Conservation (phyloP, 495 filamentous ascomycete species). For the Glonium stellatum region DNA sequence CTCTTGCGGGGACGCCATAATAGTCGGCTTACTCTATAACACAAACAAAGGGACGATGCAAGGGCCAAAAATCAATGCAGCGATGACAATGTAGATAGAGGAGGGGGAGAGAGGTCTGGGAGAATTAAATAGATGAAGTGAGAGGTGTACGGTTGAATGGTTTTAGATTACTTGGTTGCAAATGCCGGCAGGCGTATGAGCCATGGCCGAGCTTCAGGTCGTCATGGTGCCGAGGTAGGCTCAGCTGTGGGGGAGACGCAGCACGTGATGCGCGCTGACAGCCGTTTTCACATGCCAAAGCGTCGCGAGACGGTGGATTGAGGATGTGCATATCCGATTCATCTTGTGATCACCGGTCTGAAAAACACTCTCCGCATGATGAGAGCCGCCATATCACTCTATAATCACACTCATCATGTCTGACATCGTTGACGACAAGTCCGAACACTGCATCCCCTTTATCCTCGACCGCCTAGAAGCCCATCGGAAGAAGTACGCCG, state of each 20-base stretch:
- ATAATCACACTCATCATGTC: constrained; percentile 15
- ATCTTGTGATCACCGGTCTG: constrained; percentile 1
- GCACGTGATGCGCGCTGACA: neutral
- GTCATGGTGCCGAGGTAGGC: no score
- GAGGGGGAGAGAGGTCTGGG: neutral
- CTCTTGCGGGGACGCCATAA: constrained; percentile 33
- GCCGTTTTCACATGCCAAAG: neutral
- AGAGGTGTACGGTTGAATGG: neutral
- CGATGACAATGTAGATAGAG: neutral
- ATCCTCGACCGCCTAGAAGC: constrained; percentile 58
- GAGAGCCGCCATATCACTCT: neutral
- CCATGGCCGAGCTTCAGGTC: no score
- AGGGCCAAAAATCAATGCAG: neutral
- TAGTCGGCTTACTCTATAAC: neutral
- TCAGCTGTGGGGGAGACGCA: neutral
- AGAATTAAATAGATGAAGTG: neutral
- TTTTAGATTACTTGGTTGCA: neutral
- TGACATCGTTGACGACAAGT: constrained; percentile 76
- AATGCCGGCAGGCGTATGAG: no score
- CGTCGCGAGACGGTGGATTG: neutral
- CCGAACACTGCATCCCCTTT: constrained; percentile 79
- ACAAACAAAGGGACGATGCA: neutral
- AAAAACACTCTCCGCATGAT: neutral
- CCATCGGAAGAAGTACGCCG: constrained; percentile 41
- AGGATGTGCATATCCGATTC: neutral